phyloP scores from a whole-genome alignment of 176 grass and related monocot species.

The Oryza punctata region DNA sequence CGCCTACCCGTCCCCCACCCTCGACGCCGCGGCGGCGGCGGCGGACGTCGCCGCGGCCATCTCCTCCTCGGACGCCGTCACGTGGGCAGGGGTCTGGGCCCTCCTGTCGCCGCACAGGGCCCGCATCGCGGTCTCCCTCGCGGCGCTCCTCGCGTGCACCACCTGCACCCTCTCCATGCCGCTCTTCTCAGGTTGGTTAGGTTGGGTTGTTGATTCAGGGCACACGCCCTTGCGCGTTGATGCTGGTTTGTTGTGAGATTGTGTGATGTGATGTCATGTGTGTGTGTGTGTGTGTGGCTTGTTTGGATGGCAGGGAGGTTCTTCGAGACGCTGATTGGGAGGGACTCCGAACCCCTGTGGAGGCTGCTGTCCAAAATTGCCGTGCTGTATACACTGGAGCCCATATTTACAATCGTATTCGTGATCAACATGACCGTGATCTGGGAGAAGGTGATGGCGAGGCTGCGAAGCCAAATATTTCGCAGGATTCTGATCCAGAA shows the following conservation, averaged over 20 bases:
- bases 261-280: background rate
- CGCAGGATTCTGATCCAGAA: slow-evolving; percentile 94
- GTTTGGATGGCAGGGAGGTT: slow-evolving; percentile 65
- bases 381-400: slow-evolving; percentile 73
- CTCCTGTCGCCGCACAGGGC: slow-evolving; percentile 61
- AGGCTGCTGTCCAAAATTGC: slow-evolving; percentile 81
- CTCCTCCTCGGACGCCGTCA: slow-evolving; percentile 50
- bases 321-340: slow-evolving; percentile 89
- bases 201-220: too few relatives aligned
- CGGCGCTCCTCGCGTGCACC: slow-evolving; percentile 77
- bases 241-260: slow-evolving; percentile 22
- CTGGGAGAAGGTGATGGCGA: slow-evolving; percentile 90
- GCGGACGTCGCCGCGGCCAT: slow-evolving; percentile 47
- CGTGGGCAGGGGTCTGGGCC: slow-evolving; percentile 68
- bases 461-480: slow-evolving; percentile 87
- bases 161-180: slow-evolving; percentile 90
- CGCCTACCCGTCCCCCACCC: slow-evolving; percentile 35
- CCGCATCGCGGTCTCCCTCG: slow-evolving; percentile 58
- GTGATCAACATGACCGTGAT: slow-evolving; percentile 83
- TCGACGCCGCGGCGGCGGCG: slow-evolving; percentile 35
- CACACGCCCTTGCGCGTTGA: background rate
- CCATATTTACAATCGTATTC: slow-evolving; percentile 83
- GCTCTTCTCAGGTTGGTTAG: slow-evolving; percentile 71
- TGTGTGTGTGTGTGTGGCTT: background rate
- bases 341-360: slow-evolving; percentile 59